Percentiles rank a stretch among this genome's conserved stretches.
These are phyloP conservation scores for Hordeum vulgare DNA, from an alignment of 176 grass and related monocot species.

Conservation along the genomic window MorexV3_pseudomolecules_assembly NC_058519.1:211188097-211188596, in stretches of 20 bases:
- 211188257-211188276: background rate
- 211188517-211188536: conserved; percentile 8
- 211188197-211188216: background rate
- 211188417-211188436: conserved; percentile 91
- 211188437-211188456: conserved; percentile 61
- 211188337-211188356: background rate
- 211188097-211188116: background rate
- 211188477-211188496: conserved; percentile 13
- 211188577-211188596: conserved; percentile 38
- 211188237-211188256: background rate
- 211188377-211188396: conserved; percentile 70
- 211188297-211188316: background rate
- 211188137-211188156: background rate
- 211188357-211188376: background rate
- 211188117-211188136: background rate
- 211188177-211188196: background rate
- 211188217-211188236: background rate
- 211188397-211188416: conserved; percentile 83
- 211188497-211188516: conserved; percentile 13
- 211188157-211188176: background rate
- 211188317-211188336: background rate
- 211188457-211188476: conserved; percentile 70
- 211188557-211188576: conserved; percentile 23
- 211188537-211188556: conserved; percentile 26
- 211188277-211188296: background rate